phyloP scores from a whole-genome alignment of 129 eudicot species.

The Flaveria brownii region DNA sequence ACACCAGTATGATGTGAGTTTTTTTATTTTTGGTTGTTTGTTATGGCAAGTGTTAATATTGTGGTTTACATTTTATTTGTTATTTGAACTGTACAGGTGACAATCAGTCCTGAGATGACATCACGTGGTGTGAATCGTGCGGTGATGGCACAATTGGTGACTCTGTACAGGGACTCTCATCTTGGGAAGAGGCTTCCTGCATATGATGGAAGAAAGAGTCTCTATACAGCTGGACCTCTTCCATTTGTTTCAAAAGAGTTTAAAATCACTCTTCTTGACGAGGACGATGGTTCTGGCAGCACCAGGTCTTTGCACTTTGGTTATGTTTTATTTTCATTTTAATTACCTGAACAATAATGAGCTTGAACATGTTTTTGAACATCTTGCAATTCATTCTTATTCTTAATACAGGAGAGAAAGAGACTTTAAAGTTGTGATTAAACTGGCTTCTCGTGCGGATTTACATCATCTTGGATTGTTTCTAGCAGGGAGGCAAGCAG shows the following conservation, averaged over 20 bases:
- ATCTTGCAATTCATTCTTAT: background rate
- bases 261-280: slow-evolving; percentile 69
- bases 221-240: slow-evolving; percentile 93
- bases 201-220: slow-evolving; percentile 94
- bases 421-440: slow-evolving; percentile 82
- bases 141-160: slow-evolving; percentile 79
- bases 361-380: background rate
- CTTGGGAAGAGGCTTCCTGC: slow-evolving; percentile 93
- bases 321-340: background rate
- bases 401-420: slow-evolving; percentile 64
- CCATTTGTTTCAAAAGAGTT: slow-evolving; percentile 79
- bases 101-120: slow-evolving; percentile 86
- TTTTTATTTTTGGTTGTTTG: background rate
- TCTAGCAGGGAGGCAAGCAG: slow-evolving; percentile 81
- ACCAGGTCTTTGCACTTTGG: slow-evolving; percentile 48
- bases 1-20: slow-evolving; percentile 88
- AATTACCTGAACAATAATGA: background rate
- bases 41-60: background rate
- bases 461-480: slow-evolving; percentile 84
- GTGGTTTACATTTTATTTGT: too few relatives aligned
- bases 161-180: slow-evolving; percentile 63
- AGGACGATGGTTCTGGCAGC: slow-evolving; percentile 78
- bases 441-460: slow-evolving; percentile 88
- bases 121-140: slow-evolving; percentile 98
- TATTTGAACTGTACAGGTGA: slow-evolving; percentile 46